Conservation (phyloP, 1,284 basidiomycete species). For the Pyrrhoderma noxium region DNA sequence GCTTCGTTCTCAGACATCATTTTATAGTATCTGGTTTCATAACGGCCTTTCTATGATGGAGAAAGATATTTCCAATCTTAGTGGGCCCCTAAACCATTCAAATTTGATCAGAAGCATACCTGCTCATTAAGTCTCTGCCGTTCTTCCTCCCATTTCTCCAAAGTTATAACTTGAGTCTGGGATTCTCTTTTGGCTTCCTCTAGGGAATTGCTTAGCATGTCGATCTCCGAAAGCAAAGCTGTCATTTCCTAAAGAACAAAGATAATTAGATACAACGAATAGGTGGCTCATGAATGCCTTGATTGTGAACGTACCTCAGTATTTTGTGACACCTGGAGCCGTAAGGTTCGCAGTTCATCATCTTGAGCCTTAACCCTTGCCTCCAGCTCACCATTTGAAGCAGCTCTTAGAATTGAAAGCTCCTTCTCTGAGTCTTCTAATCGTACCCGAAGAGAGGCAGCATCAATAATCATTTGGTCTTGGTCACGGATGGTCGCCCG, state of each 20-base stretch:
- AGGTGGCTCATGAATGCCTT: not conserved
- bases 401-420: slow-evolving; percentile 51
- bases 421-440: slow-evolving; percentile 5
- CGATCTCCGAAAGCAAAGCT: slow-evolving; percentile 80
- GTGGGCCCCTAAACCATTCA: not conserved
- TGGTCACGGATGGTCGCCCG: slow-evolving; percentile 5
- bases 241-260: slow-evolving; percentile 30
- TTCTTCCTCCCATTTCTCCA: slow-evolving; percentile 72
- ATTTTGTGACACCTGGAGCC: slow-evolving; percentile 47
- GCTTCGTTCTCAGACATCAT: slow-evolving; percentile 88
- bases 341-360: slow-evolving; percentile 50
- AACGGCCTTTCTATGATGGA: slow-evolving; percentile 84
- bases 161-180: slow-evolving; percentile 78
- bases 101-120: slow-evolving; percentile 34
- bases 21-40: slow-evolving; percentile 92
- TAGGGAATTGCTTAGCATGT: slow-evolving; percentile 83
- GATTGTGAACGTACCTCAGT: slow-evolving; percentile 33
- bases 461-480: slow-evolving; percentile 1
- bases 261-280: too few species aligned
- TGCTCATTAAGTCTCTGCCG: slow-evolving; percentile 57
- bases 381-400: not conserved
- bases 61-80: slow-evolving; percentile 10
- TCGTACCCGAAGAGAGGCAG: slow-evolving; percentile 4
- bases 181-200: slow-evolving; percentile 80
- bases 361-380: slow-evolving; percentile 42